Evolutionary conservation across 805 yeast genomes (phyloP).

Genomic region (Lipomyces sp.): DNA sequence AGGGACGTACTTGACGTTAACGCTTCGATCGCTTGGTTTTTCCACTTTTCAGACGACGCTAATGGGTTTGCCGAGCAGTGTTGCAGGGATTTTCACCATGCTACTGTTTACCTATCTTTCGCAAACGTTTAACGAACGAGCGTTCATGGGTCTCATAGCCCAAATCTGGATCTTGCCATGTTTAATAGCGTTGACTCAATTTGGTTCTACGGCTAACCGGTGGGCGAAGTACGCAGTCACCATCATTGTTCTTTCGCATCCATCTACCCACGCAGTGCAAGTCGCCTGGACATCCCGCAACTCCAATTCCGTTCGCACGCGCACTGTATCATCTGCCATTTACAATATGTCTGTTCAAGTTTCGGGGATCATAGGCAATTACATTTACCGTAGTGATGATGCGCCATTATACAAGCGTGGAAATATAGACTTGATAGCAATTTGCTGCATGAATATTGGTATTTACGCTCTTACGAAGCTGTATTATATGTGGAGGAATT

Average conservation of each 20-base stretch:
- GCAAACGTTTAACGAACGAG: constrained; percentile 20
- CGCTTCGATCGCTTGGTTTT: constrained; percentile 56
- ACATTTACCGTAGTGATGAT: constrained; percentile 56
- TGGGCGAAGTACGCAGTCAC: constrained; percentile 21
- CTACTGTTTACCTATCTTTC: constrained; percentile 36
- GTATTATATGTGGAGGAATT: constrained; percentile 11
- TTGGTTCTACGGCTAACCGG: constrained; percentile 2
- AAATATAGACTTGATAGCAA: constrained; percentile 47
- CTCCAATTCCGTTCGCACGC: constrained; percentile 60
- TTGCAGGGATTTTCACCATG: constrained; percentile 39
- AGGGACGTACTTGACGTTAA: constrained; percentile 54
- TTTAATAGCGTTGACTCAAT: constrained; percentile 29
- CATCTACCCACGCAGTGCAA: constrained; percentile 55
- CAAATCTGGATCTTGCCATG: constrained; percentile 21
- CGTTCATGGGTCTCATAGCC: constrained; percentile 15
- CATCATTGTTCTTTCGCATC: constrained; percentile 8
- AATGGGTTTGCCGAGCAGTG: constrained; percentile 55
- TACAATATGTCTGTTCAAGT: constrained; percentile 67
- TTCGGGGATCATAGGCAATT: constrained; percentile 55
- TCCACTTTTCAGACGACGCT: constrained; percentile 56
- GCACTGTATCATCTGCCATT: constrained; percentile 67
- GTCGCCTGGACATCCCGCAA: constrained; percentile 65
- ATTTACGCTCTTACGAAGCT: constrained; percentile 1
- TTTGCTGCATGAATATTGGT: constrained; percentile 9
- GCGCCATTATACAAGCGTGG: constrained; percentile 58